phyloP scores from a whole-genome alignment of 805 yeast species.

The Candida boleticola region DNA sequence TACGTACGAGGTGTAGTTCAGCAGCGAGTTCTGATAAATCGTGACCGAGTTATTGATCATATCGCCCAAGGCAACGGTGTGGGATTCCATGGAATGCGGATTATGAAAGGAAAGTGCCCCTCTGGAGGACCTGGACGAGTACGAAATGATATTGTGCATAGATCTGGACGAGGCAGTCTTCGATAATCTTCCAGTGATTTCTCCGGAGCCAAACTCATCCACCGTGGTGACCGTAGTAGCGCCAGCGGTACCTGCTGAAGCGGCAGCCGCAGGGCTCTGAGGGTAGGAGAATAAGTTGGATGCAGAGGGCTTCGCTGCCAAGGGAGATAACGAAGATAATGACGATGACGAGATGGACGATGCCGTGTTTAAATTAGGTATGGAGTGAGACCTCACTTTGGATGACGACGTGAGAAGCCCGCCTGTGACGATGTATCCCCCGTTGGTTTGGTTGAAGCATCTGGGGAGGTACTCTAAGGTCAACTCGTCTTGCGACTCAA shows the following conservation, averaged over 20 bases:
- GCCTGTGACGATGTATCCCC: constrained; percentile 49
- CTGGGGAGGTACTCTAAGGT: constrained; percentile 66
- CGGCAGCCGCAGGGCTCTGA: constrained; percentile 3
- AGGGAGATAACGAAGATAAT: neutral
- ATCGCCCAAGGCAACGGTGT: constrained; percentile 66
- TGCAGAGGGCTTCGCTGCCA: neutral
- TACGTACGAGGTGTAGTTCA: constrained; percentile 52
- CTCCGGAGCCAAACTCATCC: neutral
- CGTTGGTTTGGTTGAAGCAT: constrained; percentile 57
- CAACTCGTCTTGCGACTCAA: constrained; percentile 33
- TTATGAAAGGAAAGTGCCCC: constrained; percentile 65
- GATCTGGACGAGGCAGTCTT: neutral
- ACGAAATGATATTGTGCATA: neutral
- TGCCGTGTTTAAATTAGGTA: constrained; percentile 7
- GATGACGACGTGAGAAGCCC: constrained; percentile 46
- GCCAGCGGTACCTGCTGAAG: neutral
- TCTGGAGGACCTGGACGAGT: constrained; percentile 39
- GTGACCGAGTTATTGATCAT: constrained; percentile 81
- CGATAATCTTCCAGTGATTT: neutral
- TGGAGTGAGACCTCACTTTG: constrained; percentile 21
- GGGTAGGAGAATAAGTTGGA: neutral
- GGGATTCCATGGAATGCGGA: constrained; percentile 44
- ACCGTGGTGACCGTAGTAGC: neutral
- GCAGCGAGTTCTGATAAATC: constrained; percentile 34
- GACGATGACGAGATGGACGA: neutral